These are phyloP conservation scores for Candida glucosophila DNA, from an alignment of 1,139 yeast genomes.

Conservation along the genomic window DNA sequence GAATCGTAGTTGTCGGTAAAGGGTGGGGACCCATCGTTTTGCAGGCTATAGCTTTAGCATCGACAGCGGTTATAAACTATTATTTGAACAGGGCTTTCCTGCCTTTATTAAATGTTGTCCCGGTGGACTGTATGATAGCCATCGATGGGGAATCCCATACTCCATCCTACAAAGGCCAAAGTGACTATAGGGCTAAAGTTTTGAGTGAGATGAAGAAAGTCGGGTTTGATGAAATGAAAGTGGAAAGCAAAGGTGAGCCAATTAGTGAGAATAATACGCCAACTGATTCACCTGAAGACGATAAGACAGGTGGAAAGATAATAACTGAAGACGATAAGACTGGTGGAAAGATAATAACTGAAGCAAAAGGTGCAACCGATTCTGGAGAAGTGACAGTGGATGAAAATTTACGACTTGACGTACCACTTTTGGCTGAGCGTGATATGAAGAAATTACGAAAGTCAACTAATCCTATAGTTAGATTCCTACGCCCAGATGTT, in stretches of 20 bases:
- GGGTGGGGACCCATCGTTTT: constrained; percentile 91
- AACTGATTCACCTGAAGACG: too few relatives aligned
- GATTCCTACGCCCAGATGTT: constrained; percentile 60
- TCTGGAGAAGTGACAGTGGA: too few relatives aligned
- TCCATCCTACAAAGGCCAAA: constrained; percentile 36
- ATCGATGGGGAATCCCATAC: constrained; percentile 65
- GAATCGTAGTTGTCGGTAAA: constrained; percentile 81
- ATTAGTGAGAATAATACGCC: too few relatives aligned
- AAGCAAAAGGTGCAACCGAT: constrained; percentile 5
- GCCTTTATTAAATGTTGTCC: constrained; percentile 48
- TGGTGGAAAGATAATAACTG: constrained; percentile 8
- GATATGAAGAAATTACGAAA: constrained; percentile 22
- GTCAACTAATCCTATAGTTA: constrained; percentile 26
- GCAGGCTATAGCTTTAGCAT: constrained; percentile 54
- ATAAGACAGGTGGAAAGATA: constrained; percentile 4
- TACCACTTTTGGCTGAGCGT: constrained; percentile 49
- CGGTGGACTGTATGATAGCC: constrained; percentile 62
- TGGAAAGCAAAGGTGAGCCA: constrained; percentile 15
- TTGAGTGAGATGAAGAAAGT: constrained; percentile 12
- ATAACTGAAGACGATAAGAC: constrained; percentile 5
- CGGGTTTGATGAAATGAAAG: constrained; percentile 9
- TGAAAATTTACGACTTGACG: too few relatives aligned
- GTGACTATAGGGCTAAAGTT: constrained; percentile 31
- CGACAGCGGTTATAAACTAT: constrained; percentile 60
- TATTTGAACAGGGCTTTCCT: constrained; percentile 56